Conservation (phyloP, 176 grass and related monocot species). For the Phragmites australis region DNA sequence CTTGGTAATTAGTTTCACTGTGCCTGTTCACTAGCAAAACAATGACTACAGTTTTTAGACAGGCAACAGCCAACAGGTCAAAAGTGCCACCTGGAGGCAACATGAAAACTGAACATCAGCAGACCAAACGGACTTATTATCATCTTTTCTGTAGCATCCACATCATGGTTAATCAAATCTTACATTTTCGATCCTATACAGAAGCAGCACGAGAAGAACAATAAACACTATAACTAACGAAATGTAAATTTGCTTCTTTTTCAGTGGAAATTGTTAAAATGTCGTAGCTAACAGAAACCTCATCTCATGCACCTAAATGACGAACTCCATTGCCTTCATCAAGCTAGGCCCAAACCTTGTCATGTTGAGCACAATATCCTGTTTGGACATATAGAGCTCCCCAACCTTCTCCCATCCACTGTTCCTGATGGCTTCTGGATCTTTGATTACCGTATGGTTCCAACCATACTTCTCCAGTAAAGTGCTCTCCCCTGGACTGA, state of each 20-base stretch:
- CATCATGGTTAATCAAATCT: slow-evolving; percentile 9
- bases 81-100: neutral
- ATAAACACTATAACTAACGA: slow-evolving; percentile 10
- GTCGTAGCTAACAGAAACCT: slow-evolving; percentile 9
- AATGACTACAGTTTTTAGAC: neutral
- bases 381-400: slow-evolving; percentile 60
- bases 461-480: slow-evolving; percentile 58
- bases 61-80: neutral
- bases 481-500: slow-evolving; percentile 63
- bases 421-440: slow-evolving; percentile 56
- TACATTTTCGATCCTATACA: slow-evolving; percentile 38
- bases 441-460: slow-evolving; percentile 62
- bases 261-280: slow-evolving; percentile 7
- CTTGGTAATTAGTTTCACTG: neutral
- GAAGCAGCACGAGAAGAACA: slow-evolving; percentile 11
- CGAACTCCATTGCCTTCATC: slow-evolving; percentile 53
- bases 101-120: neutral
- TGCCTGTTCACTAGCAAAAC: neutral
- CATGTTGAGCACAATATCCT: slow-evolving; percentile 71
- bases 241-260: slow-evolving; percentile 5
- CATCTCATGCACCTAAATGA: slow-evolving; percentile 31
- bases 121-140: neutral
- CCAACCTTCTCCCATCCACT: slow-evolving; percentile 52
- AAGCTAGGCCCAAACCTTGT: slow-evolving; percentile 59
- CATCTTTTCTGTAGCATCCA: slow-evolving; percentile 10